Conservation (phyloP, 129 eudicot species). For the Daucus carota region DH1_v3.0 NC_030384.2:26509501-26510000, state of each 20-base stretch:
- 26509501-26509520: not conserved
- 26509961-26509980: conserved; percentile 74
- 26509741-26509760: not conserved
- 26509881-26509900: conserved; percentile 61
- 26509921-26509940: conserved; percentile 82
- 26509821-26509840: conserved; percentile 54
- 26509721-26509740: conserved; percentile 72
- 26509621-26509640: not conserved
- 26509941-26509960: conserved; percentile 83
- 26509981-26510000: conserved; percentile 90
- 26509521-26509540: not conserved
- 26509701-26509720: conserved; percentile 83
- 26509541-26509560: not conserved
- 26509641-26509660: conserved; percentile 4
- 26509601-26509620: not conserved
- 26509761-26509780: not conserved
- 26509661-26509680: conserved; percentile 48
- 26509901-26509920: conserved; percentile 50
- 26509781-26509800: not conserved
- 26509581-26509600: not conserved
- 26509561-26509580: not conserved
- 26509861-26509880: conserved; percentile 81
- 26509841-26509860: conserved; percentile 73
- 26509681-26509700: conserved; percentile 65
- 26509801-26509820: not conserved